phyloP scores from a whole-genome alignment of 2,329 filamentous ascomycete genomes.

The Microdochium bolleyi region DNA sequence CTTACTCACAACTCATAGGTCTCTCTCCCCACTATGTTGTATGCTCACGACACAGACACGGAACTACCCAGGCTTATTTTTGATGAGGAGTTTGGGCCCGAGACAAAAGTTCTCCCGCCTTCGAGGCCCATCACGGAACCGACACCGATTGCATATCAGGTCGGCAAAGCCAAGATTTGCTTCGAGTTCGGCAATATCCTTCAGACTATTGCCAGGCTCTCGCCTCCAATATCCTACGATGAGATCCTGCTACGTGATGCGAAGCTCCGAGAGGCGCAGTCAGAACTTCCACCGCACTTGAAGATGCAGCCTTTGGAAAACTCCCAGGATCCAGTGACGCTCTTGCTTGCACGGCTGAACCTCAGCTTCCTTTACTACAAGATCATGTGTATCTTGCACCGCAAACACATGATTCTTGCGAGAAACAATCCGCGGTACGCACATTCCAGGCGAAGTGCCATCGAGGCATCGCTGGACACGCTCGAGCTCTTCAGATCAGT shows the following conservation, averaged over 20 bases:
- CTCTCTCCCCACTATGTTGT: constrained; percentile 60
- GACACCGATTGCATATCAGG: constrained; percentile 73
- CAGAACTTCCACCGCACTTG: constrained; percentile 72
- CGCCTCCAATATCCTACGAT: constrained; percentile 51
- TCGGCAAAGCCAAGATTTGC: constrained; percentile 61
- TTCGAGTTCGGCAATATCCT: constrained; percentile 65
- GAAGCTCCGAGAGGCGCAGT: constrained; percentile 51
- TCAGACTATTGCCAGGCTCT: constrained; percentile 51
- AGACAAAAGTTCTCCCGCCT: constrained; percentile 58
- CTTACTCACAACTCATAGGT: constrained; percentile 22
- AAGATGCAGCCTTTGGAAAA: constrained; percentile 69
- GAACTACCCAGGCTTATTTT: constrained; percentile 70
- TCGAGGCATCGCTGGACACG: constrained; percentile 79
- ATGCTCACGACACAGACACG: constrained; percentile 67
- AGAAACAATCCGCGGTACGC: constrained; percentile 73
- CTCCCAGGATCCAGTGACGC: constrained; percentile 70
- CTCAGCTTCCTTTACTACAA: constrained; percentile 84
- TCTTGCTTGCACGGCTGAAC: constrained; percentile 79
- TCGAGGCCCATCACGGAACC: constrained; percentile 61
- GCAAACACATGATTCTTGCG: constrained; percentile 75
- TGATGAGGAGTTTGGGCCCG: constrained; percentile 70
- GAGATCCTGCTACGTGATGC: constrained; percentile 56
- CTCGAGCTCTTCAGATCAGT: constrained; percentile 71
- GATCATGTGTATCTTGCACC: constrained; percentile 80
- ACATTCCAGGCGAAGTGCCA: constrained; percentile 74